Percentiles rank a stretch among this genome's conserved stretches.
Conservation (phyloP, 345 rosid species). For the Combretum micranthum region DNA sequence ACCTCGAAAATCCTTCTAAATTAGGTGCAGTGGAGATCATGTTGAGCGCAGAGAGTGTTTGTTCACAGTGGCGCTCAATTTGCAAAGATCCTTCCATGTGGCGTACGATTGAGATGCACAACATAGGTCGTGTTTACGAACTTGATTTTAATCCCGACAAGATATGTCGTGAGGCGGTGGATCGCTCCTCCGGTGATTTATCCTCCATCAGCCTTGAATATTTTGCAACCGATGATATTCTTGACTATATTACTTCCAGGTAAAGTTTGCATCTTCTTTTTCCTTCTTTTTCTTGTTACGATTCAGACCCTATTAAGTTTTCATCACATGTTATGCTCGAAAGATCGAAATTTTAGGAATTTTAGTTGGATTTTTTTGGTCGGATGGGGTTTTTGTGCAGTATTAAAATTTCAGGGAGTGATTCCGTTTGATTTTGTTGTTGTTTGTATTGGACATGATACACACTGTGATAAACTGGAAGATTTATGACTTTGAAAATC, state of each 20-base stretch:
- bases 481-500: no score
- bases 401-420: no score
- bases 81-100: slow-evolving; percentile 47
- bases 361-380: no score
- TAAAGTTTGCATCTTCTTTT: background rate
- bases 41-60: slow-evolving; percentile 36
- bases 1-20: slow-evolving; percentile 32
- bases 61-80: slow-evolving; percentile 41
- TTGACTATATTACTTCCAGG: slow-evolving; percentile 41
- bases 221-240: slow-evolving; percentile 38
- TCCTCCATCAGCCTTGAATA: slow-evolving; percentile 28
- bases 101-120: slow-evolving; percentile 33
- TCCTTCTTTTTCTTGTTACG: no score
- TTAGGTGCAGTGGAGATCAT: slow-evolving; percentile 35
- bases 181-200: slow-evolving; percentile 46
- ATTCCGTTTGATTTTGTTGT: no score
- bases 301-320: no score
- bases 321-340: no score
- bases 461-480: no score
- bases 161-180: slow-evolving; percentile 43
- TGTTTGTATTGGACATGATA: no score
- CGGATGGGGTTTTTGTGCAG: no score
- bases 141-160: slow-evolving; percentile 7
- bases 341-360: no score
- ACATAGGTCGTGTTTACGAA: background rate